phyloP scores from a whole-genome alignment of 495 filamentous ascomycete genomes.

The Gamarada debralockiae region DNA sequence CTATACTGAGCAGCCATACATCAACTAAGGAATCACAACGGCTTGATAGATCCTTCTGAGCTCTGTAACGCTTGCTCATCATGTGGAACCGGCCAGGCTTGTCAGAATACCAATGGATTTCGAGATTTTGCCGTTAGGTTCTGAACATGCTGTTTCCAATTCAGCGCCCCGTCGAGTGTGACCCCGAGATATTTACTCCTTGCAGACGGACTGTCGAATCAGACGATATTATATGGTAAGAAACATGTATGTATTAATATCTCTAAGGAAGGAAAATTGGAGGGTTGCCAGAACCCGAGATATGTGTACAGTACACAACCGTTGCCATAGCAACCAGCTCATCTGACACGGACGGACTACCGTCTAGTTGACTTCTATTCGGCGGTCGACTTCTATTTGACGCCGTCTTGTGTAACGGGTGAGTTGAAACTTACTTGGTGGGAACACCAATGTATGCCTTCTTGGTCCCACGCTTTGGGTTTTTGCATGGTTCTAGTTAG shows the following conservation, averaged over 20 bases:
- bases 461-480: conserved; percentile 16
- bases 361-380: no score
- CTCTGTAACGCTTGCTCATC: conserved; percentile 13
- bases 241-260: conserved; percentile 10
- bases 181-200: conserved; percentile 12
- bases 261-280: no score
- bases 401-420: conserved; percentile 23
- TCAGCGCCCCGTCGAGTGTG: conserved; percentile 8
- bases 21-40: conserved; percentile 17
- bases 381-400: conserved; percentile 5
- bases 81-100: conserved; percentile 15
- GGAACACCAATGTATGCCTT: conserved; percentile 23
- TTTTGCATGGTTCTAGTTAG: conserved; percentile 20
- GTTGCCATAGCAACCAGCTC: no score
- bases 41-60: conserved; percentile 16
- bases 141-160: conserved; percentile 14
- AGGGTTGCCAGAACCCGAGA: no score
- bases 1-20: conserved; percentile 21
- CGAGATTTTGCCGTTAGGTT: conserved; percentile 13
- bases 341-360: no score
- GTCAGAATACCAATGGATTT: conserved; percentile 11
- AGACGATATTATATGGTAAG: conserved; percentile 7
- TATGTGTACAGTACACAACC: no score
- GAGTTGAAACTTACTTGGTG: conserved; percentile 20
- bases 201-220: conserved; percentile 12